Conservation (phyloP, 805 yeast species). For the Candida sithepensis region DNA sequence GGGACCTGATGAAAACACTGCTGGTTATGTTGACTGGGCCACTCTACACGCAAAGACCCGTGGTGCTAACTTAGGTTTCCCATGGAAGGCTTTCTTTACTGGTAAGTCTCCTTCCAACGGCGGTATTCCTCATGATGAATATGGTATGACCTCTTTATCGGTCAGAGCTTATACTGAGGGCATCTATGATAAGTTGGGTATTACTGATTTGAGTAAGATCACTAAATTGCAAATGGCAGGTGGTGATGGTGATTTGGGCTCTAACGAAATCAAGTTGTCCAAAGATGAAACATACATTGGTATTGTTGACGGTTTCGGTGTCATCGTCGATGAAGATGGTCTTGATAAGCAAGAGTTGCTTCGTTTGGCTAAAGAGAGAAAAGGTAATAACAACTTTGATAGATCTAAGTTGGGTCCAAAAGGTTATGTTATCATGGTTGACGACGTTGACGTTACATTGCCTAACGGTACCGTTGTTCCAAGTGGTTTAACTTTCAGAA, state of each 20-base stretch:
- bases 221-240: conserved; percentile 96
- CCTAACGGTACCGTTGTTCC: conserved; percentile 75
- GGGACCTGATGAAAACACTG: conserved; percentile 99
- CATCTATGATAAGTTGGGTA: conserved; percentile 71
- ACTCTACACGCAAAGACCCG: conserved; percentile 87
- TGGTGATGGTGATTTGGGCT: conserved; percentile 97
- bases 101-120: conserved; percentile 91
- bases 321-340: conserved; percentile 87
- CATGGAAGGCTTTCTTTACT: conserved; percentile 95
- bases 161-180: conserved; percentile 89
- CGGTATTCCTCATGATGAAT: conserved; percentile 97
- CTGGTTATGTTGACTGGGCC: conserved; percentile 95
- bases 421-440: conserved; percentile 83
- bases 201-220: conserved; percentile 53
- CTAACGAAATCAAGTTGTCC: conserved; percentile 88
- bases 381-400: conserved; percentile 71
- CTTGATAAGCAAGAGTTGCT: conserved; percentile 74
- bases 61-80: conserved; percentile 78
- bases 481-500: conserved; percentile 87
- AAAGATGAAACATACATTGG: conserved; percentile 81
- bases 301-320: conserved; percentile 94
- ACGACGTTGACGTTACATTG: conserved; percentile 72
- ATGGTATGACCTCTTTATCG: conserved; percentile 96
- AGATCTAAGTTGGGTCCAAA: conserved; percentile 57
- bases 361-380: conserved; percentile 73